Percentiles rank a stretch among this genome's conserved stretches.
These are phyloP conservation scores for Pelargonium citronellum DNA, from an alignment of 441 rosid genomes.

Conservation along the genomic window DNA sequence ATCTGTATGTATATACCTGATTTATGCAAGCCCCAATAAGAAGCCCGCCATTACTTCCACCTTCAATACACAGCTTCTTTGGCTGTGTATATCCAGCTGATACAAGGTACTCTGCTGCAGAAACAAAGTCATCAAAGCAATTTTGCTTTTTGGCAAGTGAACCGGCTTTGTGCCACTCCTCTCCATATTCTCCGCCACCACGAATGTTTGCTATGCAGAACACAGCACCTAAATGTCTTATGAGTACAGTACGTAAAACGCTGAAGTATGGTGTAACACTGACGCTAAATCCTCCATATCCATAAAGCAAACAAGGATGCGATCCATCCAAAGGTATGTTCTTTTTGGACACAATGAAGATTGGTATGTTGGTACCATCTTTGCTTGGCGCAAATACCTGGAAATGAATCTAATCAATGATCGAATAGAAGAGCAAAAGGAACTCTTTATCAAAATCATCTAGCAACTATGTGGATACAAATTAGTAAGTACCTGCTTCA, in stretches of 20 bases:
- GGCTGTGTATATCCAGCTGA: constrained; percentile 77
- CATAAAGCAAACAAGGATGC: constrained; percentile 81
- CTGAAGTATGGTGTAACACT: constrained; percentile 76
- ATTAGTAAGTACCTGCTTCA: constrained; percentile 54
- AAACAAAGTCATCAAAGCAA: constrained; percentile 86
- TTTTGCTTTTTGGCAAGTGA: constrained; percentile 79
- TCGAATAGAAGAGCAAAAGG: no score
- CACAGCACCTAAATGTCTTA: constrained; percentile 69
- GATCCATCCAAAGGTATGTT: constrained; percentile 68
- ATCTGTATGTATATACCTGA: constrained; percentile 40
- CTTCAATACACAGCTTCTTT: constrained; percentile 79
- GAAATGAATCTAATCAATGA: background rate
- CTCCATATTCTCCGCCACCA: constrained; percentile 97
- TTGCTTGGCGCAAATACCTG: constrained; percentile 78
- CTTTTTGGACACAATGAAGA: constrained; percentile 72
- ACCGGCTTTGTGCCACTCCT: constrained; percentile 95
- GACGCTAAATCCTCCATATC: constrained; percentile 86
- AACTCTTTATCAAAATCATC: no score
- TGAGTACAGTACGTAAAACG: constrained; percentile 52
- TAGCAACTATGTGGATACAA: no score
- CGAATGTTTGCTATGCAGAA: constrained; percentile 81
- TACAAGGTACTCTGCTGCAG: constrained; percentile 67
- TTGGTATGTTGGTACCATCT: constrained; percentile 78
- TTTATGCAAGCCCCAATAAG: constrained; percentile 90
- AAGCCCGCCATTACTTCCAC: constrained; percentile 96